Base-by-base conservation (phyloP, 2,329 filamentous ascomycete genomes). In the Amesomyces nigricolor region DNA sequence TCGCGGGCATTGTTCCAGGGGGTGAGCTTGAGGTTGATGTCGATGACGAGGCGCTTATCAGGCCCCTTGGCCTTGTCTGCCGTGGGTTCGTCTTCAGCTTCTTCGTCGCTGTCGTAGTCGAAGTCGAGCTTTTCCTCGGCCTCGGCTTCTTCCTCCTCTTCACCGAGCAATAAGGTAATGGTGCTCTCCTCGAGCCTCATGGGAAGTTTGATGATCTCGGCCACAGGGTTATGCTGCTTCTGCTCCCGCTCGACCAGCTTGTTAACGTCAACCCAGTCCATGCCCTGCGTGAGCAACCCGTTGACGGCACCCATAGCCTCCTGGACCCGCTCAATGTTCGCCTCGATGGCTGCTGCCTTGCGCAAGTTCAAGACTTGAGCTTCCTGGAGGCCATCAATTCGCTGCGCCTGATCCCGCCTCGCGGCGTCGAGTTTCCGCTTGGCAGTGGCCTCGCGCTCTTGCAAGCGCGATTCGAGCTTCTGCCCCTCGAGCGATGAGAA, bases 401-500 rank as follows among this genome's bases (percentile, higher is more conserved):
- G 83, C 68, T 89, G 91, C 40, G 82, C 81, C 63, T 99, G 94
- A 62, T 96, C 92, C 51, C 84, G 78, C 64, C 83, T 83, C 0
- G 91, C 90, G n/a, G 87, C 81, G 38, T 96, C 89, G 3, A 99
- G 77, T 69, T 95, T 96, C 65, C 83, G 83, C 71, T 86, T 88
- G 3, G 94, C 94, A 4, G 80, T 78, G 17, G 87, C 83, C 70
- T 99, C 91, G 47, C 87, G 83, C 69, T 97, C 92, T 4, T 83
- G 83, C 4, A 97, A 73, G 51, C 85, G 81, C 1, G 89, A 95
- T 69, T 95, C 88, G 1, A 97, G 78, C 68, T 89, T 95, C 68
- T 96, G 92, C 0, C 91, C 90, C 72, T 99, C 94, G 26, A 97
- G 82, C 0, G 92, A 97, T 0, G 94, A 97, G 70, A 95, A 97